phyloP scores from a whole-genome alignment of 2,329 filamentous ascomycete species.

The Fusarium miscanthi region DNA sequence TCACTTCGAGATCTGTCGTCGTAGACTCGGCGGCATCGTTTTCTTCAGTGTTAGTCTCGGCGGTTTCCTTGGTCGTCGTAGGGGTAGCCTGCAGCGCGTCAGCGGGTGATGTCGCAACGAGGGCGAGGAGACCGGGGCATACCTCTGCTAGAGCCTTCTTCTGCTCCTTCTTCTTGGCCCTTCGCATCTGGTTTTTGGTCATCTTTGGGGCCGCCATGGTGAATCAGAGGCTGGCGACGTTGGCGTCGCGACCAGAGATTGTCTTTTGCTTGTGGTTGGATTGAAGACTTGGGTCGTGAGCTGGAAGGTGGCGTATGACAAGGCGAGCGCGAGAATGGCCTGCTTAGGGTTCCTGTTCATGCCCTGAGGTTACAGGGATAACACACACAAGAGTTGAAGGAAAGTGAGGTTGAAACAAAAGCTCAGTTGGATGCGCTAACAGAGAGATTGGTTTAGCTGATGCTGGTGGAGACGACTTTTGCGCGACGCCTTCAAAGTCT shows the following conservation, averaged over 20 bases:
- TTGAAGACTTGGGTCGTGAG: constrained; percentile 51
- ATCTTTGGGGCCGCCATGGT: constrained; percentile 76
- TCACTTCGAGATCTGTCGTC: constrained; percentile 56
- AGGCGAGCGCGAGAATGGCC: constrained; percentile 49
- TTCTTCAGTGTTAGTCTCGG: constrained; percentile 41
- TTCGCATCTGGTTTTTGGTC: constrained; percentile 93
- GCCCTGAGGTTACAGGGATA: constrained; percentile 21
- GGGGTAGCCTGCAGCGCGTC: constrained; percentile 37
- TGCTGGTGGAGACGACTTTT: constrained; percentile 30
- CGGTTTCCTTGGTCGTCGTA: constrained; percentile 30
- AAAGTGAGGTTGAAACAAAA: constrained; percentile 7
- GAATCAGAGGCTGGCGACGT: constrained; percentile 42
- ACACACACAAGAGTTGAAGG: not conserved
- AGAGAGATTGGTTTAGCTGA: constrained; percentile 30
- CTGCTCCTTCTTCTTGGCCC: constrained; percentile 93
- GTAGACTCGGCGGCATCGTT: constrained; percentile 49
- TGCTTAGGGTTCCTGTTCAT: constrained; percentile 55
- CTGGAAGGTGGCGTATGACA: constrained; percentile 53
- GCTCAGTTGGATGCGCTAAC: constrained; percentile 26
- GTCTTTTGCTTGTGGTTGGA: constrained; percentile 44
- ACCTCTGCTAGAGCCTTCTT: constrained; percentile 75
- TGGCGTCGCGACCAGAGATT: constrained; percentile 43
- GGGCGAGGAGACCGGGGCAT: not conserved
- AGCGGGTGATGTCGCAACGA: constrained; percentile 9
- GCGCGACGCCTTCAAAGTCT: constrained; percentile 25